Evolutionary conservation across 345 rosid genomes (phyloP).

Genomic region (Euphorbia peplus): DNA sequence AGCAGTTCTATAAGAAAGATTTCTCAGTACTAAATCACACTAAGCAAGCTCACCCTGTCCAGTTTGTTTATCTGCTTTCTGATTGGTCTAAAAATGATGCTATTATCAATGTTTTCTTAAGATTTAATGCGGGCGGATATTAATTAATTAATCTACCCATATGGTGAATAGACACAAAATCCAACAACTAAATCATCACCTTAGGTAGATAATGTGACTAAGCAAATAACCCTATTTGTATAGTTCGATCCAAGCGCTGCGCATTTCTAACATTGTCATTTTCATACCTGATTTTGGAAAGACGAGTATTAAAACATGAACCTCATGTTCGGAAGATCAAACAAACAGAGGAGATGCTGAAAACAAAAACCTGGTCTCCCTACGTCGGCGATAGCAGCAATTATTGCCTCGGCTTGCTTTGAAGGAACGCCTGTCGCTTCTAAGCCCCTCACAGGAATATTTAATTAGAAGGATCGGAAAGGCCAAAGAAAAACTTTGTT

Average conservation of each 20-base stretch:
- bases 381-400: slow-evolving; percentile 75
- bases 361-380: slow-evolving; percentile 64
- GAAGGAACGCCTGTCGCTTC: slow-evolving; percentile 90
- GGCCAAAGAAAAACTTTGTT: background rate
- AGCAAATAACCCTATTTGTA: slow-evolving; percentile 67
- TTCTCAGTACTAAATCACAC: no score
- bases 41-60: no score
- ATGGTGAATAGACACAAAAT: no score
- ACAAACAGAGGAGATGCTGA: background rate
- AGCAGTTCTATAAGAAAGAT: no score
- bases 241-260: slow-evolving; percentile 92
- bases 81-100: no score
- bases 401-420: slow-evolving; percentile 91
- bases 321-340: slow-evolving; percentile 6
- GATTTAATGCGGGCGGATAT: no score
- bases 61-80: no score
- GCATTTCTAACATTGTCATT: slow-evolving; percentile 89
- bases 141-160: no score
- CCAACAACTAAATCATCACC: background rate
- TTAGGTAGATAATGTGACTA: background rate
- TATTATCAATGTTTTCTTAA: no score
- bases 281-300: slow-evolving; percentile 58
- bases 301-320: slow-evolving; percentile 5
- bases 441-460: slow-evolving; percentile 56
- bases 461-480: no score